Percentiles rank a stretch among this genome's conserved stretches.
These are phyloP conservation scores for Xylaria curta DNA, from an alignment of 495 filamentous ascomycete species.

Conservation along the genomic window DNA sequence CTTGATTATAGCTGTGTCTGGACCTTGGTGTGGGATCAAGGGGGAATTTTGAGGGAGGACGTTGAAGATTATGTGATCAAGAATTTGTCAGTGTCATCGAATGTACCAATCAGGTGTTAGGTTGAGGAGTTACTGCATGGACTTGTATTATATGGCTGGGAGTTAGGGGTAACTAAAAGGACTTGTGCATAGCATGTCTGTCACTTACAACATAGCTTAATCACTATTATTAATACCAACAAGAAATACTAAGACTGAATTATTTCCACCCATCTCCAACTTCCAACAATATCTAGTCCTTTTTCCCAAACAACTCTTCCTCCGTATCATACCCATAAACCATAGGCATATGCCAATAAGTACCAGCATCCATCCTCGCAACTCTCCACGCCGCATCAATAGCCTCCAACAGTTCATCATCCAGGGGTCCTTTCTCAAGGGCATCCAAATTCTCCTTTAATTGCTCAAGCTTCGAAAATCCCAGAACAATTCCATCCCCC, in stretches of 20 bases:
- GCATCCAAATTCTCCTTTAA: conserved; percentile 71
- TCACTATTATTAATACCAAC: neutral
- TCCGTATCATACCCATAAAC: conserved; percentile 67
- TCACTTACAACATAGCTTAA: neutral
- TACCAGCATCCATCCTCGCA: conserved; percentile 64
- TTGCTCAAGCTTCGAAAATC: conserved; percentile 72
- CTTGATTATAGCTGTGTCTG: neutral
- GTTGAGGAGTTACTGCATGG: too few relatives aligned
- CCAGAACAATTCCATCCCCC: conserved; percentile 75
- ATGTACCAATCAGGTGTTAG: neutral
- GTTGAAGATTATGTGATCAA: neutral
- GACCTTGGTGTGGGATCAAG: neutral
- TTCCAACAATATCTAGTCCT: neutral
- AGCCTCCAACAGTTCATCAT: conserved; percentile 70
- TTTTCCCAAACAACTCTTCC: conserved; percentile 57
- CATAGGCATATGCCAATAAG: conserved; percentile 74
- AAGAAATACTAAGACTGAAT: neutral
- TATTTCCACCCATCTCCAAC: neutral
- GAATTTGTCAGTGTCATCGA: neutral
- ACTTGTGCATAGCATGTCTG: neutral
- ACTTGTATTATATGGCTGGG: too few relatives aligned
- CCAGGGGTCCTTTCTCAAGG: conserved; percentile 76
- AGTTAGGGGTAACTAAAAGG: neutral
- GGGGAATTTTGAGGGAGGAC: too few relatives aligned
- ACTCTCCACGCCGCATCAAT: conserved; percentile 70